Percentiles rank a stretch among this genome's conserved stretches.
phyloP scores from a whole-genome alignment of 805 yeast species.

The Kodamaea laetipori region DNA sequence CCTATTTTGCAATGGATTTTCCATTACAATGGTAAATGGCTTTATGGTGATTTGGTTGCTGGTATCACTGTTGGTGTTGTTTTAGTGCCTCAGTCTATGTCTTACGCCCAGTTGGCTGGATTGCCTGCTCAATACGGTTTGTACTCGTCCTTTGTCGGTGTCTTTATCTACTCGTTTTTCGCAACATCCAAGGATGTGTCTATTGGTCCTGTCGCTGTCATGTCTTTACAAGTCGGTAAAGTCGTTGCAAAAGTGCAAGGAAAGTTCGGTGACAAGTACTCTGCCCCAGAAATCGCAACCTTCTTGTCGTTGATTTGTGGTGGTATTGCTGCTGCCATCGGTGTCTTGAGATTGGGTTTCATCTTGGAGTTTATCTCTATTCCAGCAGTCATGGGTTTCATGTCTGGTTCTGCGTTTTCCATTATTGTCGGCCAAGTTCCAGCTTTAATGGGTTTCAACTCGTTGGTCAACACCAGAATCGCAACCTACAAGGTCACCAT shows the following conservation, averaged over 20 bases:
- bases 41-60: constrained; percentile 80
- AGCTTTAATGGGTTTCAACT: constrained; percentile 73
- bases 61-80: constrained; percentile 94
- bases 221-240: constrained; percentile 83
- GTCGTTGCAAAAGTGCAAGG: constrained; percentile 65
- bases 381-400: constrained; percentile 93
- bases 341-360: constrained; percentile 82
- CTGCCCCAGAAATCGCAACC: constrained; percentile 78
- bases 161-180: constrained; percentile 81
- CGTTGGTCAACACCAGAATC: constrained; percentile 67
- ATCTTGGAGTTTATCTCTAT: constrained; percentile 84
- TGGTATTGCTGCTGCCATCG: constrained; percentile 78
- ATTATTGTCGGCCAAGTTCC: constrained; percentile 88
- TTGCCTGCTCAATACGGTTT: constrained; percentile 82
- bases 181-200: constrained; percentile 96
- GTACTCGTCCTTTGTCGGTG: constrained; percentile 91
- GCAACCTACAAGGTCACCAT: constrained; percentile 72
- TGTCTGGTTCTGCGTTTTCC: constrained; percentile 90
- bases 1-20: constrained; percentile 85
- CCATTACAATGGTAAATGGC: constrained; percentile 80
- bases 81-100: constrained; percentile 93
- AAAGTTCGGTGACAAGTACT: constrained; percentile 42
- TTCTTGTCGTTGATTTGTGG: constrained; percentile 81
- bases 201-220: constrained; percentile 96
- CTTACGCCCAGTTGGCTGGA: constrained; percentile 86